phyloP scores from a whole-genome alignment of 768 basidiomycete genomes.

The Suillus sp. region DNA sequence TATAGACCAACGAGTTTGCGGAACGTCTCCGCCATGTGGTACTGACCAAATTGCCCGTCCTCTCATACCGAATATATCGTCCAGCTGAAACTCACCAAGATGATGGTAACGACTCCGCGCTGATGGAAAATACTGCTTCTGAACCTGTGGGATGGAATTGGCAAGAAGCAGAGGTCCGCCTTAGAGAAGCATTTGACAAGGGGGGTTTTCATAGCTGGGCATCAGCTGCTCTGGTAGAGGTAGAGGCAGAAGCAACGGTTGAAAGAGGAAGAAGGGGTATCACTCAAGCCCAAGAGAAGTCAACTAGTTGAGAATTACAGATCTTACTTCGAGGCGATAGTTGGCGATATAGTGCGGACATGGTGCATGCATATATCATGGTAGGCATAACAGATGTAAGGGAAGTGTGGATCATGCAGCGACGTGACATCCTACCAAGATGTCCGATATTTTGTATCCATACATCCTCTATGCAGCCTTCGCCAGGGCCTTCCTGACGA shows the following conservation, averaged over 20 bases:
- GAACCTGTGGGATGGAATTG: slow-evolving; percentile 44
- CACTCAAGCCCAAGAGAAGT: neutral
- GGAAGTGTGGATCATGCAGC: slow-evolving; percentile 14
- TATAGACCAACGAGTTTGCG: slow-evolving; percentile 61
- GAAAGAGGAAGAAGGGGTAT: slow-evolving; percentile 41
- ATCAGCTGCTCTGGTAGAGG: slow-evolving; percentile 51
- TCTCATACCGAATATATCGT: slow-evolving; percentile 56
- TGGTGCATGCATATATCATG: slow-evolving; percentile 25
- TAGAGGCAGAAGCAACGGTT: slow-evolving; percentile 56
- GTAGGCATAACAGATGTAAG: slow-evolving; percentile 26
- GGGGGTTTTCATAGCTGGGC: slow-evolving; percentile 62
- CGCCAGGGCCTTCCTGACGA: slow-evolving; percentile 67
- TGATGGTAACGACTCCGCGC: slow-evolving; percentile 11
- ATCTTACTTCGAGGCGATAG: neutral
- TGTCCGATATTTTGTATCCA: slow-evolving; percentile 5
- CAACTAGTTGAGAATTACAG: neutral
- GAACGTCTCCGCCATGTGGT: slow-evolving; percentile 54
- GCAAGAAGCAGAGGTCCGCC: slow-evolving; percentile 54
- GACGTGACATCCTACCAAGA: slow-evolving; percentile 12
- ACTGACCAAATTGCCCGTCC: slow-evolving; percentile 46
- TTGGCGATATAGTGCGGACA: neutral
- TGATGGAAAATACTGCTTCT: neutral
- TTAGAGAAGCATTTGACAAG: slow-evolving; percentile 57
- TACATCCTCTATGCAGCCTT: slow-evolving; percentile 45
- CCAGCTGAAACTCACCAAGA: slow-evolving; percentile 35